Base-by-base conservation (phyloP, 2,329 filamentous ascomycete genomes). In the Chrysosphaeria jannelii region DNA sequence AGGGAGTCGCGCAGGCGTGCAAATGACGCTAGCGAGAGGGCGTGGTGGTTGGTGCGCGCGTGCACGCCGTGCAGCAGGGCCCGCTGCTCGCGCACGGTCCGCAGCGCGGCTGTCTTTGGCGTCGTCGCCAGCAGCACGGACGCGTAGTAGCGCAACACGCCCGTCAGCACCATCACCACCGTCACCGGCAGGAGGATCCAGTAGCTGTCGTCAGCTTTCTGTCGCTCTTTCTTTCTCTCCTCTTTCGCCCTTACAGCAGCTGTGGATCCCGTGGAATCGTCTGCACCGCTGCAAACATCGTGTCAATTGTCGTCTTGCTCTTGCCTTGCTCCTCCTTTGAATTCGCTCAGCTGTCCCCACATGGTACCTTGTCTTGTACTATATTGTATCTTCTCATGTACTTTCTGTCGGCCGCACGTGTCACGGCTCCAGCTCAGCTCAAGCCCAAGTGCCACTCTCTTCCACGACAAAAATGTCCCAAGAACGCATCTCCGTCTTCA, bases 171-270 rank as follows among this genome's bases (percentile, higher is more conserved):
- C 88, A 97, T 97, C 41, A 97, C 85, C 36, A 90, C 57, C 22
- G 81, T 90, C 44, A 97, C 97, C 30, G 85, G 85, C 31, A 91
- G 68, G 29, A 97, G 57, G 47, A 97, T 97, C 85, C 85, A 97
- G 57, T 91, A 93, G 51, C 85, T 97, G 38, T 25, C n/a, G n/a
- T n/a, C n/a, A n/a, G n/a, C n/a, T n/a, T n/a, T n/a, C n/a, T n/a
- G n/a, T n/a, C n/a, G n/a, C n/a, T n/a, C n/a, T n/a, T n/a, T n/a
- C n/a, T n/a, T n/a, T n/a, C n/a, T n/a, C n/a, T n/a, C n/a, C n/a
- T n/a, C n/a, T n/a, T n/a, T n/a, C n/a, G n/a, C n/a, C n/a, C 74
- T 41, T 53, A 93, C 85, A 97, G 90, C 33, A 97, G 57, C 48
- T 90, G 79, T 39, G 85, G 81, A 70, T 97, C 88, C 61, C 85